Evolutionary conservation across 2,329 filamentous ascomycete species (phyloP).

Genomic region (Cercospora sp.): DNA sequence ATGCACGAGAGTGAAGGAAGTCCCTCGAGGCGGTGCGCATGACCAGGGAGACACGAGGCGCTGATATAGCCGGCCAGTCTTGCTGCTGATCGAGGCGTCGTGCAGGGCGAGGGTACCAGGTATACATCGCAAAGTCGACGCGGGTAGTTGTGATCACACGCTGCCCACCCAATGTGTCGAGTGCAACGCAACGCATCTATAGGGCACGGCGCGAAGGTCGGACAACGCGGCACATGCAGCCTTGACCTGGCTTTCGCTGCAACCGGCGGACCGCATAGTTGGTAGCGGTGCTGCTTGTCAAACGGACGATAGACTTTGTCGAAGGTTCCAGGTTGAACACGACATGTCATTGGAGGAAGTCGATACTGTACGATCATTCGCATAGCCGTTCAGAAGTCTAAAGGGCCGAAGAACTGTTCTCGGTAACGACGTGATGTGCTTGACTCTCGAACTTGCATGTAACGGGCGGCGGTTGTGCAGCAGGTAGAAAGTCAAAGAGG

Average conservation of each 20-base stretch:
- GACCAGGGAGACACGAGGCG: not conserved
- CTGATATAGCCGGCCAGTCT: conserved; percentile 1
- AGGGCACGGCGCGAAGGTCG: not conserved
- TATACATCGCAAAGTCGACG: not conserved
- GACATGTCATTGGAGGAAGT: conserved; percentile 5
- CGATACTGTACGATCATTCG: not conserved
- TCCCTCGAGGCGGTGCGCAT: not conserved
- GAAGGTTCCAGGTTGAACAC: conserved; percentile 8
- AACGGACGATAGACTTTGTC: conserved; percentile 15
- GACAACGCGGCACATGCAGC: not conserved
- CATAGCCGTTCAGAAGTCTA: not conserved
- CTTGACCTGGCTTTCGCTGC: not conserved
- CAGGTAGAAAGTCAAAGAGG: conserved; percentile 11
- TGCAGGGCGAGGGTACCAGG: not conserved
- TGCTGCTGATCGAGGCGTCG: not conserved
- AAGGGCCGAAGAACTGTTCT: not conserved
- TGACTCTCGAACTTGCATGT: not conserved
- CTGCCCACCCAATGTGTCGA: conserved; percentile 1
- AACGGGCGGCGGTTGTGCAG: not conserved
- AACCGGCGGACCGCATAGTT: conserved; percentile 5
- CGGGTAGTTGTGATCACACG: conserved; percentile 1
- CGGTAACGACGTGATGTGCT: not conserved
- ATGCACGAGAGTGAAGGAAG: not conserved
- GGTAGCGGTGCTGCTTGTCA: conserved; percentile 17
- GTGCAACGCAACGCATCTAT: not conserved